Evolutionary conservation across 129 eudicot species (phyloP).

Genomic region (Flaveria brownii): DNA sequence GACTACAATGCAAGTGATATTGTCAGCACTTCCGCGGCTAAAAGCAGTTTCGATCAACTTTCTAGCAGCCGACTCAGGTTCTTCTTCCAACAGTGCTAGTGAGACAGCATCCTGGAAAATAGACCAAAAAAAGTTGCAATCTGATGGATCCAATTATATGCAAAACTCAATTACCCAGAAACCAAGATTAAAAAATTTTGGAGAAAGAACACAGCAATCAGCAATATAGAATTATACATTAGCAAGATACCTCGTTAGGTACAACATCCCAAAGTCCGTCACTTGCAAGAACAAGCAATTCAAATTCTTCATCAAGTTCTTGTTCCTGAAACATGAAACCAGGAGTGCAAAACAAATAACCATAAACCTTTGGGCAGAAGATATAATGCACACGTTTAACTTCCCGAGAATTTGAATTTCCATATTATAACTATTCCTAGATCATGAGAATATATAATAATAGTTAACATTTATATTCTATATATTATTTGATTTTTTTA

Average conservation of each 20-base stretch:
- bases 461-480: too few relatives aligned
- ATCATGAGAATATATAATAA: too few relatives aligned
- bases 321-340: conserved; percentile 49
- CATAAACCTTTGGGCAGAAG: too few relatives aligned
- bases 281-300: conserved; percentile 78
- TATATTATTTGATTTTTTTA: too few relatives aligned
- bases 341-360: too few relatives aligned
- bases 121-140: background rate
- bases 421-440: too few relatives aligned
- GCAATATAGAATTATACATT: background rate
- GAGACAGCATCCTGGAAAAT: conserved; percentile 67
- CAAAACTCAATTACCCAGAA: background rate
- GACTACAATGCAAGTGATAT: conserved; percentile 86
- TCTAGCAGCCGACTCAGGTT: conserved; percentile 70
- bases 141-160: too few relatives aligned
- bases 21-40: conserved; percentile 77
- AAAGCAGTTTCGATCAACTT: conserved; percentile 80
- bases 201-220: background rate
- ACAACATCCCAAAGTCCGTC: conserved; percentile 92
- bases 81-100: conserved; percentile 64
- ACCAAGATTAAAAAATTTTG: too few relatives aligned
- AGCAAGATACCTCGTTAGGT: conserved; percentile 63
- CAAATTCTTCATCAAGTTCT: conserved; percentile 64
- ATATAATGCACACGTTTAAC: too few relatives aligned
- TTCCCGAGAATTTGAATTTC: too few relatives aligned